Evolutionary conservation across 2,329 filamentous ascomycete species (phyloP).

Genomic region (Fusarium drepaniforme): DNA sequence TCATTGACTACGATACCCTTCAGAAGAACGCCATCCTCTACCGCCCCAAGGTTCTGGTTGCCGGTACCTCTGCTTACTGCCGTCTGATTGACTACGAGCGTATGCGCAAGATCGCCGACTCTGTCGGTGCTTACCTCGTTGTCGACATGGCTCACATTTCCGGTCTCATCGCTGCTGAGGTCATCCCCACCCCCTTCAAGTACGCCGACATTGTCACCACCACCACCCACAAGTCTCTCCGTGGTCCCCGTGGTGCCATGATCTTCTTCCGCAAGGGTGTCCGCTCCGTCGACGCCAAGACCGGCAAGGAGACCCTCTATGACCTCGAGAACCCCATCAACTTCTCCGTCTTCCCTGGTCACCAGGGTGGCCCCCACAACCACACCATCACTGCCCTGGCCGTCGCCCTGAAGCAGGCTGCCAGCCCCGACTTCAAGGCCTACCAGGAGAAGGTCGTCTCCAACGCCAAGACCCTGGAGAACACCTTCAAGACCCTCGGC

Average conservation of each 20-base stretch:
- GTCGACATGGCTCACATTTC: slow-evolving; percentile 99
- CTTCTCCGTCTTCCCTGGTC: slow-evolving; percentile 98
- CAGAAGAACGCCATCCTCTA: slow-evolving; percentile 92
- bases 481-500: slow-evolving; percentile 85
- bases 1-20: slow-evolving; percentile 96
- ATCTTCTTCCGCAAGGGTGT: slow-evolving; percentile 99
- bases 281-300: slow-evolving; percentile 89
- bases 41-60: slow-evolving; percentile 95
- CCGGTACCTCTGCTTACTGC: slow-evolving; percentile 98
- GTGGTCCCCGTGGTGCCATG: slow-evolving; percentile 98
- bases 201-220: slow-evolving; percentile 97
- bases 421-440: slow-evolving; percentile 88
- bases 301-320: slow-evolving; percentile 89
- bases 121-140: slow-evolving; percentile 92
- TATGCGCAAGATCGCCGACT: slow-evolving; percentile 96
- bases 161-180: slow-evolving; percentile 90
- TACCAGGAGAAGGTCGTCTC: slow-evolving; percentile 94
- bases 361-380: slow-evolving; percentile 99
- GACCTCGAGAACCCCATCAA: slow-evolving; percentile 98
- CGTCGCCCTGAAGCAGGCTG: slow-evolving; percentile 94
- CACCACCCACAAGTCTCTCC: slow-evolving; percentile 98
- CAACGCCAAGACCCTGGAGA: slow-evolving; percentile 93
- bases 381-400: slow-evolving; percentile 98
- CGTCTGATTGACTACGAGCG: slow-evolving; percentile 95
- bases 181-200: slow-evolving; percentile 93